Base-by-base conservation (phyloP, 2,329 filamentous ascomycete genomes). In the Delphinella strobiligena region DNA sequence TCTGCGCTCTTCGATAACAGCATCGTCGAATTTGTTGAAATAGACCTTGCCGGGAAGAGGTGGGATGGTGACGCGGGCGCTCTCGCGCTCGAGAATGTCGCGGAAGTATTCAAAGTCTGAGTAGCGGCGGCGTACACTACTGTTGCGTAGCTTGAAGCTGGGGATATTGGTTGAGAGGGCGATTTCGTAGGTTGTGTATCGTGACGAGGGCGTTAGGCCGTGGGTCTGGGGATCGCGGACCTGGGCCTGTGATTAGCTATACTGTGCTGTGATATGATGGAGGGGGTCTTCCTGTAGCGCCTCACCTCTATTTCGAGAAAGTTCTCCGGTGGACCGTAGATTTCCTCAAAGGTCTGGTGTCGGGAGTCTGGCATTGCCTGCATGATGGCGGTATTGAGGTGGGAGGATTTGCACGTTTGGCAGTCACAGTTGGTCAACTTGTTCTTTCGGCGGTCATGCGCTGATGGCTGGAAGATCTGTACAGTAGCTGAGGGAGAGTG, bases 61-160 rank as follows among this genome's bases (percentile, higher is more conserved):
- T 1, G 91, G 91, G 55, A 98, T 98, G 16, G 87, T 94, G 43
- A 98, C 91, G 49, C 89, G 77, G 43, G 88, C 88, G 53, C 78
- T 84, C 67, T 98, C 91, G 51, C 91, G 80, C 74, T 98, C 91
- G 45, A 98, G 76, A 48, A 96, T 93, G 63, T 98, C 91, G 58
- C 91, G 84, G 63, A 98, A 98, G 67, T 94, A 89, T 67, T 98
- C 91, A 61, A 98, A 98, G 63, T 98, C 91, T 42, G 82, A 91
- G 70, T 98, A 98, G 38, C 91, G 85, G 47, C 91, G 80, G 51
- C 88, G 86, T 46, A 98, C 91, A 51, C 79, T 77, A 48, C 80
- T 87, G 59, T 61, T 61, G 48, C 88, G 86, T 53, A 95, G 78
- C 69, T 96, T 96, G 75, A 98, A 98, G 53, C 91, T 88, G 43